phyloP scores from a whole-genome alignment of 2,329 filamentous ascomycete genomes.

The Botrytis porri region DNA sequence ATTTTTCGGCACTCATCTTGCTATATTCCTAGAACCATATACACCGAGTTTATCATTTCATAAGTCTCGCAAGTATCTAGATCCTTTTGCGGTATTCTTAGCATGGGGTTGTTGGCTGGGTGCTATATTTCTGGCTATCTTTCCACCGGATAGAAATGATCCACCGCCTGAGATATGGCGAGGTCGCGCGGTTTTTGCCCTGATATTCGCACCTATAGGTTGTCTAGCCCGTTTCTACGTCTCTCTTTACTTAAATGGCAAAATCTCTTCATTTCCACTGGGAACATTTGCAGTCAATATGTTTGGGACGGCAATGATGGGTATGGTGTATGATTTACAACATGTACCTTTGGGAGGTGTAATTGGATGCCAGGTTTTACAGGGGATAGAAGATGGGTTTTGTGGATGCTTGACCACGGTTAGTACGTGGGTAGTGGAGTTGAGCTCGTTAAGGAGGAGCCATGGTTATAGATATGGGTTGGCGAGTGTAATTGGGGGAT shows the following conservation, averaged over 20 bases:
- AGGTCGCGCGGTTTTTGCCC: slow-evolving; percentile 67
- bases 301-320: slow-evolving; percentile 70
- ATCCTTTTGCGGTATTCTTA: slow-evolving; percentile 61
- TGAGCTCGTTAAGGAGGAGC: slow-evolving; percentile 50
- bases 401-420: slow-evolving; percentile 65
- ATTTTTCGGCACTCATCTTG: slow-evolving; percentile 71
- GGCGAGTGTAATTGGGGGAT: slow-evolving; percentile 56
- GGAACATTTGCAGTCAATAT: slow-evolving; percentile 86
- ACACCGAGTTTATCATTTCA: slow-evolving; percentile 60
- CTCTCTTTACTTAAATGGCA: slow-evolving; percentile 67
- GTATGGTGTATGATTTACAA: slow-evolving; percentile 75
- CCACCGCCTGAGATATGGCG: slow-evolving; percentile 63
- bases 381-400: slow-evolving; percentile 65
- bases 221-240: slow-evolving; percentile 73
- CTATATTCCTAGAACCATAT: slow-evolving; percentile 55
- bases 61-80: slow-evolving; percentile 58
- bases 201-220: slow-evolving; percentile 80
- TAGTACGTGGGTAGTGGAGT: slow-evolving; percentile 64
- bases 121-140: slow-evolving; percentile 66
- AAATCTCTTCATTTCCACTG: slow-evolving; percentile 67
- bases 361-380: slow-evolving; percentile 65
- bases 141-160: slow-evolving; percentile 59
- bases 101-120: slow-evolving; percentile 76
- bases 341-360: slow-evolving; percentile 56
- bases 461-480: slow-evolving; percentile 68